A percentile compares a stretch with the other conserved stretches of the same genome.
Evolutionary conservation across 2,329 filamentous ascomycete species (phyloP).

Genomic region (Waltergamsia citrina): DNA sequence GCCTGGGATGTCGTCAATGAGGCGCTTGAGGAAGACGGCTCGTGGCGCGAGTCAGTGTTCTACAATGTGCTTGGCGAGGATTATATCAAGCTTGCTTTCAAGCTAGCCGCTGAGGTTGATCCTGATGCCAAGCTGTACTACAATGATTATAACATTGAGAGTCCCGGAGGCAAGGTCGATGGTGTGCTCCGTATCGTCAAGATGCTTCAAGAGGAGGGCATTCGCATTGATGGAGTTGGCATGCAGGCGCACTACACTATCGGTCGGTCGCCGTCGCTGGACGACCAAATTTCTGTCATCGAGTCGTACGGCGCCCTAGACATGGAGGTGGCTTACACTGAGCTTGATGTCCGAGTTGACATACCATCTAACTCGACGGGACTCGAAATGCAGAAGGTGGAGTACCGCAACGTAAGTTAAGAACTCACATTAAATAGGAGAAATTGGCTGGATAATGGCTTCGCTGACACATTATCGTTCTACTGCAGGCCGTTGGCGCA

Average conservation of each 20-base stretch:
- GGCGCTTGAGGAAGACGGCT: slow-evolving; percentile 46
- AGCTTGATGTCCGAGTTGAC: slow-evolving; percentile 39
- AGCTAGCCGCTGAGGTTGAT: slow-evolving; percentile 34
- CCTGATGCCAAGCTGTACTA: slow-evolving; percentile 45
- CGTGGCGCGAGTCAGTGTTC: slow-evolving; percentile 36
- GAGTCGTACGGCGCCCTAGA: slow-evolving; percentile 29
- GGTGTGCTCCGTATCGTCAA: slow-evolving; percentile 22
- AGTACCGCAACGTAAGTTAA: slow-evolving; percentile 15
- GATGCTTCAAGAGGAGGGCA: slow-evolving; percentile 22
- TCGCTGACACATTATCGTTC: background rate
- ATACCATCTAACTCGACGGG: slow-evolving; percentile 16
- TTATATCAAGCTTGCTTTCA: slow-evolving; percentile 44
- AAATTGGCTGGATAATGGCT: too few species aligned
- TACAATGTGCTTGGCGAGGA: slow-evolving; percentile 38
- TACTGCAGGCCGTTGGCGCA: slow-evolving; percentile 12
- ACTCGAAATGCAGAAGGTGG: slow-evolving; percentile 17
- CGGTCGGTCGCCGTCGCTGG: slow-evolving; percentile 26
- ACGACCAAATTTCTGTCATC: slow-evolving; percentile 29
- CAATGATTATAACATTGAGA: slow-evolving; percentile 50
- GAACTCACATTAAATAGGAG: background rate
- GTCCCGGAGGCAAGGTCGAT: slow-evolving; percentile 22
- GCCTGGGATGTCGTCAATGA: slow-evolving; percentile 61
- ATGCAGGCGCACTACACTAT: slow-evolving; percentile 40
- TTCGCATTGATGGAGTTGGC: slow-evolving; percentile 43
- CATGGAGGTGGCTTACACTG: slow-evolving; percentile 44